phyloP scores from a whole-genome alignment of 306 rosid species.

The Argentina anserina region DNA sequence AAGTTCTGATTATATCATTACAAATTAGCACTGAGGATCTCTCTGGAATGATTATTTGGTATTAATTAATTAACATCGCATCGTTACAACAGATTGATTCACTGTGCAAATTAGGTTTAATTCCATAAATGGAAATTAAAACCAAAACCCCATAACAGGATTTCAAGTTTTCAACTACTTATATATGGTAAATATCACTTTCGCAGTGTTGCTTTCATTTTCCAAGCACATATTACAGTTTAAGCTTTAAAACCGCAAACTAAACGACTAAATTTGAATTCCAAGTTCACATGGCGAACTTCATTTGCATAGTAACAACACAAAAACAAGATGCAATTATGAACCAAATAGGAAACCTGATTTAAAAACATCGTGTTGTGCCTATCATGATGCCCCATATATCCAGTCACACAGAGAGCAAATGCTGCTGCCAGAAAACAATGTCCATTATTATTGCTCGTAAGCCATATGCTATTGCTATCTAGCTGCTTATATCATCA shows the following conservation, averaged over 20 bases:
- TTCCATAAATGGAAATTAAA: too few relatives aligned
- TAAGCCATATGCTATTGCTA: constrained; percentile 24
- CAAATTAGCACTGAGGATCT: too few relatives aligned
- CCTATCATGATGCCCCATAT: constrained; percentile 11
- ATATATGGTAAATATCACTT: too few relatives aligned
- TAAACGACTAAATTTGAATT: not conserved
- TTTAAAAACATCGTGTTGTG: constrained; percentile 4
- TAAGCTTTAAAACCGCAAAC: not conserved
- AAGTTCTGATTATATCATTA: too few relatives aligned
- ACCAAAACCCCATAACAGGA: not conserved
- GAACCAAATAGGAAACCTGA: constrained; percentile 8
- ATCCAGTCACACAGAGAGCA: not conserved
- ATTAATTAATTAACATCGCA: too few relatives aligned
- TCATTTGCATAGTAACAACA: not conserved
- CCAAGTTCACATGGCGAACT: not conserved
- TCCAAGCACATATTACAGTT: not conserved
- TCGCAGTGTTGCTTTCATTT: not conserved
- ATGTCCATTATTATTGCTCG: constrained; percentile 24
- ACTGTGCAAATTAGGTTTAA: too few relatives aligned
- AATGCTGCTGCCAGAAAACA: constrained; percentile 24
- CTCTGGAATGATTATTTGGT: too few relatives aligned
- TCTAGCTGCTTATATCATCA: constrained; percentile 25
- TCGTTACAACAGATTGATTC: too few relatives aligned
- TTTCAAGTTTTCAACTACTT: too few relatives aligned
- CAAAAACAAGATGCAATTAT: not conserved